Conservation (phyloP, 345 rosid genomes). For the Syzygium grande region DNA sequence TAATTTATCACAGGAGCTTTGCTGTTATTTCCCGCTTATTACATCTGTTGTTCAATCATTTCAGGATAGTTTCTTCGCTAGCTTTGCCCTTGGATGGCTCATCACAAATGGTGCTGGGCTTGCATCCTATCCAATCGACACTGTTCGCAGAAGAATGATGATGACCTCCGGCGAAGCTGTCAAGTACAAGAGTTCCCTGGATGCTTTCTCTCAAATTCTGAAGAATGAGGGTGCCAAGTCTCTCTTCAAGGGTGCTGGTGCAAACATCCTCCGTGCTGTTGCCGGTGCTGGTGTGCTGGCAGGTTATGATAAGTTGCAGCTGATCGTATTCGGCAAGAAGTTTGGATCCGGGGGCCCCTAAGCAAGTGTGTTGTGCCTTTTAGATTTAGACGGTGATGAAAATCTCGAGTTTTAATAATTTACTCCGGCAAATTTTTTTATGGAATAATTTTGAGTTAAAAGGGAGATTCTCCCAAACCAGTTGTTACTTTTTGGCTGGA, state of each 20-base stretch:
- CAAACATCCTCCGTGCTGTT: slow-evolving; percentile 82
- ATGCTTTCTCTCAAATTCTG: slow-evolving; percentile 65
- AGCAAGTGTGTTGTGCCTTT: slow-evolving; percentile 2
- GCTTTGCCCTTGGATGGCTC: slow-evolving; percentile 84
- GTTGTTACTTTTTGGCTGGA: slow-evolving; percentile 9
- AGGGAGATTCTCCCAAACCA: slow-evolving; percentile 15
- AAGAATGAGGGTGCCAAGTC: slow-evolving; percentile 80
- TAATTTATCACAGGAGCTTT: background rate
- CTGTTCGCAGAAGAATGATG: slow-evolving; percentile 97
- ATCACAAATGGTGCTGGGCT: slow-evolving; percentile 89
- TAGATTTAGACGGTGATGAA: slow-evolving; percentile 55
- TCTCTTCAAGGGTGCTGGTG: slow-evolving; percentile 90
- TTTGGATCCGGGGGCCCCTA: slow-evolving; percentile 73
- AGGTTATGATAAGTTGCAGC: slow-evolving; percentile 84
- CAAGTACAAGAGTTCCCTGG: slow-evolving; percentile 71
- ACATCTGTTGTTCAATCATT: slow-evolving; percentile 8
- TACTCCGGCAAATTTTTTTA: slow-evolving; percentile 19
- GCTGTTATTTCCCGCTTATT: background rate
- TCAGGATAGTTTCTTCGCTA: slow-evolving; percentile 86
- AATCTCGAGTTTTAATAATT: slow-evolving; percentile 21
- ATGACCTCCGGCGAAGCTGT: slow-evolving; percentile 96
- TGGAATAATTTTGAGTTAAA: slow-evolving; percentile 29
- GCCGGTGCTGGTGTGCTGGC: slow-evolving; percentile 96
- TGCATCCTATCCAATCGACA: slow-evolving; percentile 82
- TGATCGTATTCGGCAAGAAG: slow-evolving; percentile 74